Conservation (phyloP, 495 filamentous ascomycete species). For the Tricharina praecox region DNA sequence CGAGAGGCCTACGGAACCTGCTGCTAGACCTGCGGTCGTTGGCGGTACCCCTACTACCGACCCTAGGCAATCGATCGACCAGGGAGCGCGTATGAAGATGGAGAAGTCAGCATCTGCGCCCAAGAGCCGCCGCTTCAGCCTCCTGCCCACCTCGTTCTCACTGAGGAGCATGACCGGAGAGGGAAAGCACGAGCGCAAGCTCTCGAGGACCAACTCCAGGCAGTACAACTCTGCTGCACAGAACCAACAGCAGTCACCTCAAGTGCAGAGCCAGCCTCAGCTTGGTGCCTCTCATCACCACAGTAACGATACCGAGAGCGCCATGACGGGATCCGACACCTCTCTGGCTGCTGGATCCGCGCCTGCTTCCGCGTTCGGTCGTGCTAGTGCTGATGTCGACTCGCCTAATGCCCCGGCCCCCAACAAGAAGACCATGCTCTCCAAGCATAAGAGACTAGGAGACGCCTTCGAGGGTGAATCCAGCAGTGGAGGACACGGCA, state of each 20-base stretch:
- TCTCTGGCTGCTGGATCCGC: constrained; percentile 27
- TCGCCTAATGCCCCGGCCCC: constrained; percentile 28
- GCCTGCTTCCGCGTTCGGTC: constrained; percentile 33
- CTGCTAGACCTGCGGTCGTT: constrained; percentile 48
- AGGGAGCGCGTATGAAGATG: constrained; percentile 15
- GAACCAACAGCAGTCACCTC: neutral
- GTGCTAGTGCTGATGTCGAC: constrained; percentile 36
- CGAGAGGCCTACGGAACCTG: constrained; percentile 32
- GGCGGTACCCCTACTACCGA: constrained; percentile 41
- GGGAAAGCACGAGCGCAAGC: constrained; percentile 12
- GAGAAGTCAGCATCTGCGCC: constrained; percentile 8
- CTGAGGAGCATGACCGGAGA: constrained; percentile 25
- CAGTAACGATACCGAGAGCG: constrained; percentile 8
- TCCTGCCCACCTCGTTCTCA: constrained; percentile 63
- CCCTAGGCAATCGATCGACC: constrained; percentile 30
- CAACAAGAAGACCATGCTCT: constrained; percentile 30
- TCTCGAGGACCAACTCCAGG: neutral
- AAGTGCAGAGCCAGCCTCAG: constrained; percentile 18
- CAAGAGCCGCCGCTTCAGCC: constrained; percentile 48
- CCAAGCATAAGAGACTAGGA: constrained; percentile 71
- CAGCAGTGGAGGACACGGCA: constrained; percentile 48
- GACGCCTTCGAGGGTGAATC: constrained; percentile 65
- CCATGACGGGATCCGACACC: constrained; percentile 20
- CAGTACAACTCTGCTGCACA: neutral
- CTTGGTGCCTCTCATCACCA: no score